phyloP scores from a whole-genome alignment of 768 basidiomycete genomes.

The Mycena leptocephala region DNA sequence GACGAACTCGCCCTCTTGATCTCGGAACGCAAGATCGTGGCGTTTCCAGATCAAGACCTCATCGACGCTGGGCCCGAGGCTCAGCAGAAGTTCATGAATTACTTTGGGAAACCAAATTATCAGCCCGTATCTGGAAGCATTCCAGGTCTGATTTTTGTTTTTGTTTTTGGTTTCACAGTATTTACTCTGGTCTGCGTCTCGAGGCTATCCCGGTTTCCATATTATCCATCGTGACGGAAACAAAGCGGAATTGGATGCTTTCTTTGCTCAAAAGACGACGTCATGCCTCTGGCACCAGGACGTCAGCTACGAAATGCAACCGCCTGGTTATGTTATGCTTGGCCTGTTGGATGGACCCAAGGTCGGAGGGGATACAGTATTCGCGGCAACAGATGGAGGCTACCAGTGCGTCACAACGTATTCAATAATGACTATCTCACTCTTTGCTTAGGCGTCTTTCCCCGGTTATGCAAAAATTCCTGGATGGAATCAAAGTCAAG shows the following conservation, averaged over 20 bases:
- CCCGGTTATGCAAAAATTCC: conserved; percentile 28
- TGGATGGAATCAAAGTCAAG: conserved; percentile 36
- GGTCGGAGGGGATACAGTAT: conserved; percentile 40
- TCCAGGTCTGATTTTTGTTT: conserved; percentile 17
- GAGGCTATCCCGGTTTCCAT: conserved; percentile 38
- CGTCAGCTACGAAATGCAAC: conserved; percentile 40
- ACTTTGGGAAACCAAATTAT: conserved; percentile 35
- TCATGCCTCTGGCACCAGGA: conserved; percentile 43
- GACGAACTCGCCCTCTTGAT: conserved; percentile 39
- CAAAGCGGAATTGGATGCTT: conserved; percentile 33
- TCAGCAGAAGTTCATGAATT: conserved; percentile 34
- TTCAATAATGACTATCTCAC: background rate
- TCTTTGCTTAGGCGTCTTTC: conserved; percentile 24
- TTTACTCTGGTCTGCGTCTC: background rate
- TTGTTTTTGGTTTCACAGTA: background rate
- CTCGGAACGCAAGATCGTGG: conserved; percentile 38
- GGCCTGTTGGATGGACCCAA: conserved; percentile 38
- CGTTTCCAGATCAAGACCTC: conserved; percentile 37
- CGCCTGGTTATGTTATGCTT: conserved; percentile 41
- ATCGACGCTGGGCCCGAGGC: conserved; percentile 33
- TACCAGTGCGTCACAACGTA: conserved; percentile 23
- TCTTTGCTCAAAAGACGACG: conserved; percentile 41
- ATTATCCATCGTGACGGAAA: conserved; percentile 41
- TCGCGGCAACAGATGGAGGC: conserved; percentile 38
- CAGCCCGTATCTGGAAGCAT: conserved; percentile 34